Evolutionary conservation across 73 alveolate genomes (phyloP).

Genomic region (Tetrahymena malaccensis): DNA sequence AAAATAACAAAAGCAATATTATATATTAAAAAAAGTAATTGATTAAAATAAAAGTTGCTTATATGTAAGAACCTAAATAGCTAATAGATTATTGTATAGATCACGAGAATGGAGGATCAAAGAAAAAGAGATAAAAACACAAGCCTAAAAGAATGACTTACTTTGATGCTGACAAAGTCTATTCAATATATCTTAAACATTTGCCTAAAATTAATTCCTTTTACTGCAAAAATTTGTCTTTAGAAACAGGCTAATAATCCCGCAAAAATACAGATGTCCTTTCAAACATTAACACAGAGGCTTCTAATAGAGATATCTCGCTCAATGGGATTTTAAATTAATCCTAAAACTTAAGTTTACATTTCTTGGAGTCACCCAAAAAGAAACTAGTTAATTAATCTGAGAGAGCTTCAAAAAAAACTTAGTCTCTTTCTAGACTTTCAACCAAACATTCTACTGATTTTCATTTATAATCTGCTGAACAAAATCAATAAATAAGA

Average conservation of each 20-base stretch:
- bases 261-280: neutral
- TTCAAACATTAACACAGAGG: neutral
- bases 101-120: neutral
- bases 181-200: neutral
- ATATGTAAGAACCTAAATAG: neutral
- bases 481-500: too few relatives aligned
- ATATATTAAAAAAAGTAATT: neutral
- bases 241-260: neutral
- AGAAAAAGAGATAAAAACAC: neutral
- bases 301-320: neutral
- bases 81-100: neutral
- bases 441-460: neutral
- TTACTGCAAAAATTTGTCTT: neutral
- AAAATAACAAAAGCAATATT: too few relatives aligned
- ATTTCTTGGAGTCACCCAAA: neutral
- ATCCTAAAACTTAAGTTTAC: neutral
- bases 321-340: neutral
- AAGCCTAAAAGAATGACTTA: neutral
- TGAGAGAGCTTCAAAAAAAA: neutral
- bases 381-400: neutral
- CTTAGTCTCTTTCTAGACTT: neutral
- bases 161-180: neutral
- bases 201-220: neutral
- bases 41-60: neutral
- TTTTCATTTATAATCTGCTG: neutral